Evolutionary conservation across 1,284 basidiomycete genomes (phyloP), one percentile per base, ranked within the genome.

Genomic region (Chondrostereum purpureum): DNA sequence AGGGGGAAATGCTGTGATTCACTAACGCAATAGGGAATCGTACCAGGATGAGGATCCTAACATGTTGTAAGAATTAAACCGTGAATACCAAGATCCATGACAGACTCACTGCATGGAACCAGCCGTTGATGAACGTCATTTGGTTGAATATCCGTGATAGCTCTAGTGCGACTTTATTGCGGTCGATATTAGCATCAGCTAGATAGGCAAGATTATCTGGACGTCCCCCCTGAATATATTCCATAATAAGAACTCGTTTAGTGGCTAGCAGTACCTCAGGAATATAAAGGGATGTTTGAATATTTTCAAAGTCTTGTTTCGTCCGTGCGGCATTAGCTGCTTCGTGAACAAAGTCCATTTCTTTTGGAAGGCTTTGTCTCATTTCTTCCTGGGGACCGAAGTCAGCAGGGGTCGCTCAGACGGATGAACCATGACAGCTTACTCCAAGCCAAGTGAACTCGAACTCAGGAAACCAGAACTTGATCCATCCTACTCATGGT

Each of bases 121-220:
- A 93, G 27, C 95, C 95, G 61, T 97, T 91, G 33, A 97, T 63
- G 59, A 98, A 97, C 16, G 99, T 91, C 96, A 99, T 99, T 58
- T 84, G 86, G 40, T 83, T 88, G 59, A 98, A 98, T 58, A 95
- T 91, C 50, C 84, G 69, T 4, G 86, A 79, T n/a, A 95, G 69
- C 64, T 97, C 93, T 50, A 96, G 70, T 2, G 91, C 85, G 35
- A 97, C 93, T 59, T 87, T 86, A 58, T 97, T 99, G 44, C 95
- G 77, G 64, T 99, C 92, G 55, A 99, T 98, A 44, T 81, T 73
- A 54, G 92, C 77, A 37, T 82, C 67, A 24, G 88, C 83, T 5
- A 99, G 75, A 61, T 91, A 99, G 43, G 74, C 73, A 44, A 97
- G 65, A 63, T 98, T 87, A 60, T 99, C 95, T 2, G 95, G 85